These are phyloP conservation scores for Colletotrichum melonis DNA, from an alignment of 2,329 filamentous ascomycete species.

Conservation along the genomic window DNA sequence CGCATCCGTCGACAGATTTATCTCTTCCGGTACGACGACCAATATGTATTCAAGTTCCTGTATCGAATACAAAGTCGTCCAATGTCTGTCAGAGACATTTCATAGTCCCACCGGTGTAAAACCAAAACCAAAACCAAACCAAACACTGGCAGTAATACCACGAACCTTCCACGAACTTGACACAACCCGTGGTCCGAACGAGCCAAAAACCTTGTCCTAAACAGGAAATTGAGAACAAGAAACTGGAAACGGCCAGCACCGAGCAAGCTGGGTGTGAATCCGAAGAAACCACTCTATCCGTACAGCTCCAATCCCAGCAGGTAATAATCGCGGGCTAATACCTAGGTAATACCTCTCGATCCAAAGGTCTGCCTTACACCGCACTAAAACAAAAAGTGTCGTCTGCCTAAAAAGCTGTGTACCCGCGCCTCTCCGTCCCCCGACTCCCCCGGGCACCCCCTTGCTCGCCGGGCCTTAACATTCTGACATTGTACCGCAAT, in stretches of 20 bases:
- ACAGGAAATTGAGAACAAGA: background rate
- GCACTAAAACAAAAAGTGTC: too few species aligned
- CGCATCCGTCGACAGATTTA: background rate
- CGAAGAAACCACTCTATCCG: too few species aligned
- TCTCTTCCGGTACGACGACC: too few species aligned
- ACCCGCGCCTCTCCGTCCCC: background rate
- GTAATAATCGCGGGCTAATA: too few species aligned
- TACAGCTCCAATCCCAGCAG: too few species aligned
- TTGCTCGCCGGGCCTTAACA: background rate
- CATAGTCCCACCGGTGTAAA: background rate
- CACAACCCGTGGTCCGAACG: background rate
- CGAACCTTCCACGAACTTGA: background rate
- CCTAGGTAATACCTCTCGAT: too few species aligned
- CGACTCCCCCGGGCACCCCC: background rate
- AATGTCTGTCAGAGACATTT: background rate
- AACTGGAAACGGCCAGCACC: background rate
- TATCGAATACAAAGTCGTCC: background rate
- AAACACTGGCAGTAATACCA: background rate
- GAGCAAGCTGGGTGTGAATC: too few species aligned
- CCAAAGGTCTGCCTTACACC: too few species aligned
- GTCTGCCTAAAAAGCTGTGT: too few species aligned
- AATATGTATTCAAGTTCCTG: background rate
- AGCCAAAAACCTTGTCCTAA: background rate
- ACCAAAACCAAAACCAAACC: background rate
- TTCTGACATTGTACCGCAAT: background rate